These are phyloP conservation scores for Henckelia pumila DNA, from an alignment of 257 asterid genomes.

Conservation along the genomic window DNA sequence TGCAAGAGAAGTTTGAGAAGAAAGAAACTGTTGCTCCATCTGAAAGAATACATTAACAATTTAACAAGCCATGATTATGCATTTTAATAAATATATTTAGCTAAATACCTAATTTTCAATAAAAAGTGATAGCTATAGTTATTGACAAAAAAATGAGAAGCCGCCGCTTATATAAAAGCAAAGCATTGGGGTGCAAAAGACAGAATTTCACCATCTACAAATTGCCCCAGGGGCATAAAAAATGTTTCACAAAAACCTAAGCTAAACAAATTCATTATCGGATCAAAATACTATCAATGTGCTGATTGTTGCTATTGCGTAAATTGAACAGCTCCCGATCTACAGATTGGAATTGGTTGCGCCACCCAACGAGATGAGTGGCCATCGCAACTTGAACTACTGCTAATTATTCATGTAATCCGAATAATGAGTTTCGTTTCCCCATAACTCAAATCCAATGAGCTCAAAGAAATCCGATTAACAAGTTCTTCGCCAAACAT, in stretches of 20 bases:
- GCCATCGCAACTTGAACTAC: neutral
- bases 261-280: neutral
- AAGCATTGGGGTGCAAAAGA: conserved; percentile 1
- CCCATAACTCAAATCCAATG: neutral
- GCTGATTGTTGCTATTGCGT: neutral
- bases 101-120: neutral
- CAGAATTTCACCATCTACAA: neutral
- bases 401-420: neutral
- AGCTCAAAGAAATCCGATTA: conserved; percentile 3
- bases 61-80: conserved; percentile 13
- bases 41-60: conserved; percentile 22
- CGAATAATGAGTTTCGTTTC: conserved; percentile 10
- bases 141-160: neutral
- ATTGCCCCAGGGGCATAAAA: neutral
- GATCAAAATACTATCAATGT: neutral
- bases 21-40: no score
- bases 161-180: neutral
- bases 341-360: neutral
- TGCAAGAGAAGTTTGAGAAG: conserved; percentile 66
- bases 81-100: neutral
- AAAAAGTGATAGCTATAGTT: neutral
- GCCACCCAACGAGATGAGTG: conserved; percentile 5
- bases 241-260: conserved; percentile 3
- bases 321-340: neutral
- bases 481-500: neutral